Evolutionary conservation across 345 rosid genomes (phyloP).

Genomic region (Sonneratia caseolaris): DNA sequence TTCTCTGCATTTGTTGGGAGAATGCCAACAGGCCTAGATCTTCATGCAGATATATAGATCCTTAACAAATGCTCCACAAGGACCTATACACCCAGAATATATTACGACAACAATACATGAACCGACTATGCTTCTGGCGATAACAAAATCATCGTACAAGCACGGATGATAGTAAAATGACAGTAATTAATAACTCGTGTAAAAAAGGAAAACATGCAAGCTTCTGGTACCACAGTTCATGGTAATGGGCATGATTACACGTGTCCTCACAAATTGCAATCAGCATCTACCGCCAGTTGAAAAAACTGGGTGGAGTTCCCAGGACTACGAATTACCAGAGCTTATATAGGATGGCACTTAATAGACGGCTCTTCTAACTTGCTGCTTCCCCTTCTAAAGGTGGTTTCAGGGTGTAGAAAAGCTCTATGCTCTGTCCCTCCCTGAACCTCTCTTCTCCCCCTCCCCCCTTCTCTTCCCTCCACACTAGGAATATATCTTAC

Average conservation of each 20-base stretch:
- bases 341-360: not conserved
- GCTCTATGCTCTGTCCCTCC: not conserved
- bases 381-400: too few relatives aligned
- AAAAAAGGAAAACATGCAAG: not conserved
- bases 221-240: not conserved
- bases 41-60: not conserved
- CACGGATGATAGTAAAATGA: not conserved
- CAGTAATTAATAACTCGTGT: not conserved
- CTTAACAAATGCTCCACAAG: not conserved
- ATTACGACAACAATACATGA: not conserved
- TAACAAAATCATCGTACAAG: not conserved
- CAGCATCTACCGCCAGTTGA: too few relatives aligned
- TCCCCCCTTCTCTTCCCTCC: not conserved
- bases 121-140: not conserved
- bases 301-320: not conserved
- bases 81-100: not conserved
- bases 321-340: not conserved
- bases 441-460: not conserved
- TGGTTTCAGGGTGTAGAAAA: too few relatives aligned
- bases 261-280: not conserved
- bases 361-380: too few relatives aligned
- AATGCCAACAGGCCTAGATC: not conserved
- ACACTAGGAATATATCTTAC: not conserved
- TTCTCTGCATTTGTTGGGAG: constrained; percentile 14
- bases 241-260: not conserved